These are phyloP conservation scores for Triticum urartu DNA, from an alignment of 176 grass and related monocot species.

Conservation along the genomic window DNA sequence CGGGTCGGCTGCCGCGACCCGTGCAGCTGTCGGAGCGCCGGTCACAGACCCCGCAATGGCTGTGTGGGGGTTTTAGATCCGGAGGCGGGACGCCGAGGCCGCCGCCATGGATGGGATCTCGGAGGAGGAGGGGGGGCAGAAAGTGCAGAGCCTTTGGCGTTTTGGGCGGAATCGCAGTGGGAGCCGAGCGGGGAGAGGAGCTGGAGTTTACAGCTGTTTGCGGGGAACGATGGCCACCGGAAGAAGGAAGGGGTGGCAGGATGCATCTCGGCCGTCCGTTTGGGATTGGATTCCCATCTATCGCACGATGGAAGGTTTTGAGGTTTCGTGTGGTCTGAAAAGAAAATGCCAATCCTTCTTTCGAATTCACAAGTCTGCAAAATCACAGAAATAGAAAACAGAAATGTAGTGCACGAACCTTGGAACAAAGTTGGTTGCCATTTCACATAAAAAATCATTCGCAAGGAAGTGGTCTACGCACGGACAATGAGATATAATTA, in stretches of 20 bases:
- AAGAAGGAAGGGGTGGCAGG: conserved; percentile 21
- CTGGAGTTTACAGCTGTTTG: conserved; percentile 35
- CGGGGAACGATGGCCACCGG: not conserved
- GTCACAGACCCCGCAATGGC: not conserved
- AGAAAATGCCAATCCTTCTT: no score
- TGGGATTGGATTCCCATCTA: not conserved
- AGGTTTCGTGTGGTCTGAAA: no score
- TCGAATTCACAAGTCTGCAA: no score
- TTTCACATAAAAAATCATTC: no score
- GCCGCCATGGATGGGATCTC: conserved; percentile 53
- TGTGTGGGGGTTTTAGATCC: conserved; percentile 15
- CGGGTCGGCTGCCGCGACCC: not conserved
- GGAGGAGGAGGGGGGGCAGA: conserved; percentile 14
- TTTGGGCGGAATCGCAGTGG: conserved; percentile 24
- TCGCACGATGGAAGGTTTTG: not conserved
- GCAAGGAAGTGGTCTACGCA: no score
- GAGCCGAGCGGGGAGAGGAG: not conserved
- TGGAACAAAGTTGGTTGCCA: no score
- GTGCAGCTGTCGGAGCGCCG: not conserved
- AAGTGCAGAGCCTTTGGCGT: conserved; percentile 3
- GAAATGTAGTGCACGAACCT: no score
- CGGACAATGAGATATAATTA: no score
- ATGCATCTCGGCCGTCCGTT: conserved; percentile 34
- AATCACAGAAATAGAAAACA: no score
- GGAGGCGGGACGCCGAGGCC: conserved; percentile 6